phyloP scores from a whole-genome alignment of 768 basidiomycete species.

The Termitomyces sp. region DNA sequence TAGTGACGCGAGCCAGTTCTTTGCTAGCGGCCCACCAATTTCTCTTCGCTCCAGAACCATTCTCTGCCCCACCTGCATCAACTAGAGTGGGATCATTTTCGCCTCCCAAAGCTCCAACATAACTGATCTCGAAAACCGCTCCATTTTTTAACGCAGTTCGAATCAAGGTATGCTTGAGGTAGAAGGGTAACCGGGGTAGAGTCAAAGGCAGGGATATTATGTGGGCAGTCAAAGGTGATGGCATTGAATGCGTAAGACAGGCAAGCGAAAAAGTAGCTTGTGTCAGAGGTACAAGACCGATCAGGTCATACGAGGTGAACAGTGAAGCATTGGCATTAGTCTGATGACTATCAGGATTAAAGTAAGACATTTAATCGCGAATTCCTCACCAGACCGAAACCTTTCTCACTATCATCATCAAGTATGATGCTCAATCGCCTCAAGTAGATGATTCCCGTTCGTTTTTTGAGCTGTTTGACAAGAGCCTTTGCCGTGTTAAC shows the following conservation, averaged over 20 bases:
- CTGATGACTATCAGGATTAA: slow-evolving; percentile 27
- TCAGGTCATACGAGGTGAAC: slow-evolving; percentile 66
- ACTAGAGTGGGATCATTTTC: slow-evolving; percentile 43
- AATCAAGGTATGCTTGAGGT: slow-evolving; percentile 79
- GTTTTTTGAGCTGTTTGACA: slow-evolving; percentile 51
- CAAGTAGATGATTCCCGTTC: slow-evolving; percentile 57
- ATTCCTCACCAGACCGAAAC: slow-evolving; percentile 67
- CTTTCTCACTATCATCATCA: slow-evolving; percentile 82
- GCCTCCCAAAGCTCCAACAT: slow-evolving; percentile 67
- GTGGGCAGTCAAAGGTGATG: slow-evolving; percentile 73
- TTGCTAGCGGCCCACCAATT: slow-evolving; percentile 83
- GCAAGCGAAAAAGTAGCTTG: slow-evolving; percentile 68
- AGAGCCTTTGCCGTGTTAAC: slow-evolving; percentile 57
- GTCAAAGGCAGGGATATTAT: slow-evolving; percentile 78
- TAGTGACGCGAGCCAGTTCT: slow-evolving; percentile 75
- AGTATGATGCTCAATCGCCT: slow-evolving; percentile 78
- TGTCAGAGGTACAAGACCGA: slow-evolving; percentile 72
- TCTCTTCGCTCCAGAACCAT: slow-evolving; percentile 51
- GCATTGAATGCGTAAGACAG: slow-evolving; percentile 73
- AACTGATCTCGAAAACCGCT: slow-evolving; percentile 76
- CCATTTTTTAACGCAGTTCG: slow-evolving; percentile 79
- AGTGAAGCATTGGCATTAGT: slow-evolving; percentile 62
- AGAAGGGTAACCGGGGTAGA: slow-evolving; percentile 70
- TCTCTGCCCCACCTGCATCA: slow-evolving; percentile 45
- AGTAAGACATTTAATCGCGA: background rate